Conservation (phyloP, 345 rosid species). For the Gossypium turneri region DNA sequence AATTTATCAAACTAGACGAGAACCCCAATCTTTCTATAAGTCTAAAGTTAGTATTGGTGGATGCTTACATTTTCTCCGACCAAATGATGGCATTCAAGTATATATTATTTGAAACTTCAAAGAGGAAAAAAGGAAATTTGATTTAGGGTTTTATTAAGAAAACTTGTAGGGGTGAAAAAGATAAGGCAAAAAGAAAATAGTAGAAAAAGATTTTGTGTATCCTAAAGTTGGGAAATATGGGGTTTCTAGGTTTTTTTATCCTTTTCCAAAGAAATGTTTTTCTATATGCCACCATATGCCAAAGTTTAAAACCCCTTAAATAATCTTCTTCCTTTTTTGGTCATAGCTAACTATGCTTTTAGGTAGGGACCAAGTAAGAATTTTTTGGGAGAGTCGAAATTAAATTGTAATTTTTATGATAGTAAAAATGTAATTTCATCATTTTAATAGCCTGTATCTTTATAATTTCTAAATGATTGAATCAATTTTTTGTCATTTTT, state of each 20-base stretch:
- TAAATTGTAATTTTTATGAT: too few relatives aligned
- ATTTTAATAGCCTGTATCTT: too few relatives aligned
- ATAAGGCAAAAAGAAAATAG: constrained; percentile 30
- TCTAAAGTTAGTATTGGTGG: constrained; percentile 24
- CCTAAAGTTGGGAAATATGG: constrained; percentile 46
- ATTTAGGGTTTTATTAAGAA: neutral
- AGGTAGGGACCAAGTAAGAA: too few relatives aligned
- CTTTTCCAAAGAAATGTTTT: constrained; percentile 38
- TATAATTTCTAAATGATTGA: too few relatives aligned
- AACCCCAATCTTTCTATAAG: neutral
- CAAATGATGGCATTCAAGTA: constrained; percentile 56
- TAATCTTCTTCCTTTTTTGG: neutral
- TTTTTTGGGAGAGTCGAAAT: too few relatives aligned
- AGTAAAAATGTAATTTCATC: too few relatives aligned
- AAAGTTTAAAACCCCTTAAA: constrained; percentile 19
- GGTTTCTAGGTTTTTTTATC: constrained; percentile 31
- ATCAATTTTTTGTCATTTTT: too few relatives aligned
- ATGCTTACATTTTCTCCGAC: constrained; percentile 42
- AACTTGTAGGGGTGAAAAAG: constrained; percentile 21
- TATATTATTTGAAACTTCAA: constrained; percentile 46
- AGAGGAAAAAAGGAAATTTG: neutral
- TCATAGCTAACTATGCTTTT: too few relatives aligned
- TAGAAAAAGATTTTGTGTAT: constrained; percentile 33
- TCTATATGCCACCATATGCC: constrained; percentile 26
- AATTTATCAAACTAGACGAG: neutral